Conservation (phyloP, 169 alveolate species). For the Plasmodium cynomolgi region DNA sequence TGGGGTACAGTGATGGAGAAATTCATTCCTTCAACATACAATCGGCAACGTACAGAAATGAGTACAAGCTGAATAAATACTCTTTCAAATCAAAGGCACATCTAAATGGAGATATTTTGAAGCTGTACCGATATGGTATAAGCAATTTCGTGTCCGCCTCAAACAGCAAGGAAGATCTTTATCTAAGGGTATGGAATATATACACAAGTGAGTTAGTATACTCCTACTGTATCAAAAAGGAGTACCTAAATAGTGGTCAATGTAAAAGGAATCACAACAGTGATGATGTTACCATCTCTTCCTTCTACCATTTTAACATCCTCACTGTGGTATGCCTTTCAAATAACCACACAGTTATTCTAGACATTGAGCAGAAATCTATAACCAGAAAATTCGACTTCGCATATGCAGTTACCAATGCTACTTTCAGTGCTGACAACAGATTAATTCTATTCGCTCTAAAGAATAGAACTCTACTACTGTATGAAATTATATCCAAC, state of each 20-base stretch:
- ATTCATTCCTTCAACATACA: slow-evolving; percentile 93
- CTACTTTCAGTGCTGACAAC: slow-evolving; percentile 63
- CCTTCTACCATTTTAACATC: slow-evolving; percentile 46
- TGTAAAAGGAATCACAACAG: neutral
- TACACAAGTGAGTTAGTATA: slow-evolving; percentile 44
- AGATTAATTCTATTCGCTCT: slow-evolving; percentile 55
- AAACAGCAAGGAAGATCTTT: slow-evolving; percentile 24
- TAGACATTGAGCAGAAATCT: slow-evolving; percentile 67
- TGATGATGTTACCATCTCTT: slow-evolving; percentile 1
- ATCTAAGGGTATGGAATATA: slow-evolving; percentile 54
- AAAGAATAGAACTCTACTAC: slow-evolving; percentile 17
- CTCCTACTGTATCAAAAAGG: slow-evolving; percentile 30
- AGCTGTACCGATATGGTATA: slow-evolving; percentile 40
- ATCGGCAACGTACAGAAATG: slow-evolving; percentile 66
- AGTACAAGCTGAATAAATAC: slow-evolving; percentile 61
- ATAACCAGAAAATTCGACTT: slow-evolving; percentile 47
- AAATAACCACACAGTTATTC: slow-evolving; percentile 22
- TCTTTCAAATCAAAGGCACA: slow-evolving; percentile 63
- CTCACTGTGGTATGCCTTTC: slow-evolving; percentile 58
- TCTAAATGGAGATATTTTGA: slow-evolving; percentile 42
- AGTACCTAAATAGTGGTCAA: neutral
- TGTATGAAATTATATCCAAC: slow-evolving; percentile 63
- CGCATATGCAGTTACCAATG: slow-evolving; percentile 29
- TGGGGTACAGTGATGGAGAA: slow-evolving; percentile 92
- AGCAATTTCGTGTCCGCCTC: slow-evolving; percentile 62